Conservation (phyloP, 2,329 filamentous ascomycete genomes). For the Fusarium miscanthi region DNA sequence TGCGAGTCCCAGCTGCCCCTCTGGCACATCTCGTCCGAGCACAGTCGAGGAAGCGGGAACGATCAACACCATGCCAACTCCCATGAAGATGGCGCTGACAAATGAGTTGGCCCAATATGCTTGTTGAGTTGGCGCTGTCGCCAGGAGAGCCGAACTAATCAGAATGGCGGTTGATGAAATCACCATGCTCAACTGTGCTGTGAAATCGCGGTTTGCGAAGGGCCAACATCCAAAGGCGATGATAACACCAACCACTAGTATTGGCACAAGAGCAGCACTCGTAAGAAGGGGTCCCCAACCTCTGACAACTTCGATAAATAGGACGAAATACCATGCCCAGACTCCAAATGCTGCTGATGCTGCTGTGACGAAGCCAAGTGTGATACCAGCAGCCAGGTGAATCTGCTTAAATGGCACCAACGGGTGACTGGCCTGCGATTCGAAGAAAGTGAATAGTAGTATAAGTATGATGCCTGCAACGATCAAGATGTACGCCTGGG, state of each 20-base stretch:
- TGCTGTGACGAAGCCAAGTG: slow-evolving; percentile 33
- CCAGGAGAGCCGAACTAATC: slow-evolving; percentile 39
- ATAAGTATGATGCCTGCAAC: slow-evolving; percentile 29
- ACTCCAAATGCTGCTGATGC: slow-evolving; percentile 41
- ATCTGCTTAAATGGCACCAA: slow-evolving; percentile 41
- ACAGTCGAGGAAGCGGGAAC: slow-evolving; percentile 36
- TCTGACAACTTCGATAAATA: slow-evolving; percentile 40
- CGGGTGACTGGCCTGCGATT: slow-evolving; percentile 36
- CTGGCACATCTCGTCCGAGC: slow-evolving; percentile 34
- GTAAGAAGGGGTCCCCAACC: slow-evolving; percentile 36
- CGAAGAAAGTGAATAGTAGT: slow-evolving; percentile 30
- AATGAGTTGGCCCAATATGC: slow-evolving; percentile 43
- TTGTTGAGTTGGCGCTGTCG: slow-evolving; percentile 37
- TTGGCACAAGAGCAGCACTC: slow-evolving; percentile 39
- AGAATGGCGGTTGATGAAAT: slow-evolving; percentile 33
- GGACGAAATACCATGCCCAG: slow-evolving; percentile 44
- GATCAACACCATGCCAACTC: slow-evolving; percentile 40
- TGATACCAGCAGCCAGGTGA: slow-evolving; percentile 22
- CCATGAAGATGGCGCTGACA: slow-evolving; percentile 43
- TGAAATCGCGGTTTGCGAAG: slow-evolving; percentile 30
- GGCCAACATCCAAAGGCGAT: slow-evolving; percentile 32
- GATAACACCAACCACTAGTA: slow-evolving; percentile 33
- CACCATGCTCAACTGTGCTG: slow-evolving; percentile 33
- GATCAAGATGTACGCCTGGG: slow-evolving; percentile 37
- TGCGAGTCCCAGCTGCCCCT: slow-evolving; percentile 41